A percentile compares a stretch with the other conserved stretches of the same genome.
Evolutionary conservation across 768 basidiomycete species (phyloP).

Genomic region (Hygrophorus pudorinus): DNA sequence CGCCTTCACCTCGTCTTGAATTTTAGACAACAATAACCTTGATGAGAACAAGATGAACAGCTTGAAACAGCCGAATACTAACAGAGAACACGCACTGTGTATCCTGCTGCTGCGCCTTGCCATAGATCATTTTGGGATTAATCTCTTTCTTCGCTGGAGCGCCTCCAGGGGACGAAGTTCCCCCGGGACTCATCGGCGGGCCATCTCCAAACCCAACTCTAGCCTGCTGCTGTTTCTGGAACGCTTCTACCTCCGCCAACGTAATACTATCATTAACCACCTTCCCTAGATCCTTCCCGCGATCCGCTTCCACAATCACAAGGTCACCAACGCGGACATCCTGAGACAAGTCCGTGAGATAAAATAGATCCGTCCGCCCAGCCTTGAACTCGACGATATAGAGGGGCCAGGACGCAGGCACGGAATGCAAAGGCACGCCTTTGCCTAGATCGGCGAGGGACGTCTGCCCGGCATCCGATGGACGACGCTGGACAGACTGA

Average conservation of each 20-base stretch:
- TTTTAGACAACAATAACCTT: conserved; percentile 71
- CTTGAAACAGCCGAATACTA: conserved; percentile 1
- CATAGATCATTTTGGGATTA: conserved; percentile 94
- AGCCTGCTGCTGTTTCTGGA: conserved; percentile 74
- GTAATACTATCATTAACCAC: conserved; percentile 89
- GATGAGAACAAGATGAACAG: conserved; percentile 1
- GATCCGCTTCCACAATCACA: conserved; percentile 94
- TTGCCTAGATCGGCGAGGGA: conserved; percentile 62
- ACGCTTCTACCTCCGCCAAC: conserved; percentile 81
- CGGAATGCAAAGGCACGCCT: conserved; percentile 77
- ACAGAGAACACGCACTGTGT: conserved; percentile 44
- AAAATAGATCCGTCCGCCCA: conserved; percentile 90
- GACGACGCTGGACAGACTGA: conserved; percentile 24
- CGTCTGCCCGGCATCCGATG: conserved; percentile 27
- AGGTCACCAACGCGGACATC: conserved; percentile 77
- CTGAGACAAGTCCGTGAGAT: conserved; percentile 56
- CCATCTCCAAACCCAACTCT: conserved; percentile 26
- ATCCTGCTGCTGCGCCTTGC: conserved; percentile 76
- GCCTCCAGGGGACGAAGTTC: conserved; percentile 14
- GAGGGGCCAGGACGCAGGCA: conserved; percentile 80
- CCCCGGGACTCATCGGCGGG: conserved; percentile 23
- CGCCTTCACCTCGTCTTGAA: conserved; percentile 87
- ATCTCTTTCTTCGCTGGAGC: conserved; percentile 70
- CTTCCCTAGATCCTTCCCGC: conserved; percentile 88
- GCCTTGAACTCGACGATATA: conserved; percentile 99